Evolutionary conservation across 148 eudicot species (phyloP).

Genomic region (Beta vulgaris): DNA sequence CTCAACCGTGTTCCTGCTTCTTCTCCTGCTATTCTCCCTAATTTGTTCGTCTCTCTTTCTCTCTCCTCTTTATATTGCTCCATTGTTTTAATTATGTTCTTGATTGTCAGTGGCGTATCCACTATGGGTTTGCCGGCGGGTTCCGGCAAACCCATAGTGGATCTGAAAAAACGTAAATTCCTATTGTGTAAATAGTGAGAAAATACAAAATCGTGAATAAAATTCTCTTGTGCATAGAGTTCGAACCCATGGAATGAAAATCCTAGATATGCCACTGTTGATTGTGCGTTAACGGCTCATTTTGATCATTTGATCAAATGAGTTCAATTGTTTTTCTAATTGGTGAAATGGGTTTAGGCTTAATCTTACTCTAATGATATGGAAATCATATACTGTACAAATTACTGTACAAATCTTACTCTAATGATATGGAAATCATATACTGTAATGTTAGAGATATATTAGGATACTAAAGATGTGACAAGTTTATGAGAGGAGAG

Average conservation of each 20-base stretch:
- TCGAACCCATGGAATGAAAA: neutral
- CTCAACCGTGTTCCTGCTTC: conserved; percentile 55
- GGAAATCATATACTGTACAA: no score
- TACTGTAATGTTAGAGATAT: no score
- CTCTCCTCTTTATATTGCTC: neutral
- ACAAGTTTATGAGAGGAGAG: no score
- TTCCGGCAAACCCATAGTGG: no score
- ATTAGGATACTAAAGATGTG: no score
- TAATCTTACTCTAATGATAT: no score
- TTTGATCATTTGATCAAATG: conserved; percentile 6
- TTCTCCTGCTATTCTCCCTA: conserved; percentile 56
- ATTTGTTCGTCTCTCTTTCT: conserved; percentile 42
- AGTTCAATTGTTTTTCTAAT: neutral
- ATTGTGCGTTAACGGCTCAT: no score
- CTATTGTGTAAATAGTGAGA: neutral
- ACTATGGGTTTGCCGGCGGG: no score
- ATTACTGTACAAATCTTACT: no score
- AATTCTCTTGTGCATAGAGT: neutral
- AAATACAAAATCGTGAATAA: neutral
- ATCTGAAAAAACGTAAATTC: no score
- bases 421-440: no score
- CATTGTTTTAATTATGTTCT: neutral
- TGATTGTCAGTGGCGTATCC: no score
- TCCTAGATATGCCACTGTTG: neutral
- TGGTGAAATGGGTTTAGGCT: conserved; percentile 7